phyloP scores from a whole-genome alignment of 192 early-diverging fungal genomes.

The Coemansia sp. region DNA sequence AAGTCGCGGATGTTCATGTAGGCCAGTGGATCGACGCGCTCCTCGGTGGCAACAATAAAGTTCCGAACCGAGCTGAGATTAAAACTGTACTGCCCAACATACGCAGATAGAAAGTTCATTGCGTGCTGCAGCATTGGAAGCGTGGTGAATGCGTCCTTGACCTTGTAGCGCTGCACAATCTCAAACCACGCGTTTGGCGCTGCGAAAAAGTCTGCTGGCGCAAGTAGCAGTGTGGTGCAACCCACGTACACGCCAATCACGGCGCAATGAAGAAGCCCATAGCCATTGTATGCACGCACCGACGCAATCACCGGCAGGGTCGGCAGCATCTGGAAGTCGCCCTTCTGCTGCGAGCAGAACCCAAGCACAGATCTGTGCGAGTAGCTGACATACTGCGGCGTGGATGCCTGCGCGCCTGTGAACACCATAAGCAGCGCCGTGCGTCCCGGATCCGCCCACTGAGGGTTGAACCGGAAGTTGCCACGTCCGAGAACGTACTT shows the following conservation, averaged over 20 bases:
- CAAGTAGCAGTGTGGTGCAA: constrained; percentile 63
- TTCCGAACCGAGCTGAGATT: constrained; percentile 60
- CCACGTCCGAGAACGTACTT: constrained; percentile 62
- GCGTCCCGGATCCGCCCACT: constrained; percentile 57
- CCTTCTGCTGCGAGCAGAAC: constrained; percentile 49
- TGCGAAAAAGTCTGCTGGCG: constrained; percentile 62
- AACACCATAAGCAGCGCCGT: constrained; percentile 61
- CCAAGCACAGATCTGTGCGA: constrained; percentile 43
- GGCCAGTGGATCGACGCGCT: constrained; percentile 54
- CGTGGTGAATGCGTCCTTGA: constrained; percentile 69
- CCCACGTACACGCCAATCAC: constrained; percentile 60
- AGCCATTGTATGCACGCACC: constrained; percentile 55
- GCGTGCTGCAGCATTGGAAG: constrained; percentile 69
- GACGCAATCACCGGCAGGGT: constrained; percentile 47
- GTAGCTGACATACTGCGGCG: constrained; percentile 53
- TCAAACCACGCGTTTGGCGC: constrained; percentile 73
- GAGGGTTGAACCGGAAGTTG: constrained; percentile 55
- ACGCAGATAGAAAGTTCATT: constrained; percentile 58
- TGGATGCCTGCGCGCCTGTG: constrained; percentile 42
- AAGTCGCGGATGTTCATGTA: constrained; percentile 56
- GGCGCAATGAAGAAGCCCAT: constrained; percentile 57
- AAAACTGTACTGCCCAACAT: constrained; percentile 51
- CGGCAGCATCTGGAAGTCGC: constrained; percentile 56
- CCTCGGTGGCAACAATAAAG: constrained; percentile 63
- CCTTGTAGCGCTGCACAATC: constrained; percentile 65